Evolutionary conservation across 345 rosid species (phyloP).

Genomic region (Mallotus nudiflorus): DNA sequence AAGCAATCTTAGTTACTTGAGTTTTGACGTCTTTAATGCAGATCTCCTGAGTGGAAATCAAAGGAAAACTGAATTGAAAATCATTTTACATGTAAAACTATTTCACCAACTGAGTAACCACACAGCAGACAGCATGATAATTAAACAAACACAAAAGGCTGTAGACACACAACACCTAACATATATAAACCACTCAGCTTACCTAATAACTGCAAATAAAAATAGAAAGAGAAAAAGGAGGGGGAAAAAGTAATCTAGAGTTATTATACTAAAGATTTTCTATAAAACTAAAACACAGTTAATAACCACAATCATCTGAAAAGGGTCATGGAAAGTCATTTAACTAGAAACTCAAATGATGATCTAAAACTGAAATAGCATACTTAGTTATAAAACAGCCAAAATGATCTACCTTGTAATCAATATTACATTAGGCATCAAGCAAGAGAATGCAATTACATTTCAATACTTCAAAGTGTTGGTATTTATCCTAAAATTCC

Average conservation of each 20-base stretch:
- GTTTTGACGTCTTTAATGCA: not conserved
- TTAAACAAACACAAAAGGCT: not conserved
- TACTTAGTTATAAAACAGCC: not conserved
- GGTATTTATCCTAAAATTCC: not conserved
- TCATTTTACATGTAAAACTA: not conserved
- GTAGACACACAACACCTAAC: not conserved
- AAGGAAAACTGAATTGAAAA: not conserved
- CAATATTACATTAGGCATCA: not conserved
- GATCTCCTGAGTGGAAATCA: not conserved
- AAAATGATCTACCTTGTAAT: not conserved
- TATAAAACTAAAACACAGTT: not conserved
- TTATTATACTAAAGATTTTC: not conserved
- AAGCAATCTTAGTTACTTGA: not conserved
- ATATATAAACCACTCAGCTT: not conserved
- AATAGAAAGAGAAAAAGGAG: not conserved
- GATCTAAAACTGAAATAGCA: not conserved
- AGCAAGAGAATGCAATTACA: not conserved
- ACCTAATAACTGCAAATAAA: no score
- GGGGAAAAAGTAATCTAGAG: not conserved
- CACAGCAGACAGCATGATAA: no score
- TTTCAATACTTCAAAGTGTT: not conserved
- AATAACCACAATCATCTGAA: not conserved
- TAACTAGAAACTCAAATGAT: not conserved
- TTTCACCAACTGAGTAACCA: not conserved
- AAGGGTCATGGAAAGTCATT: not conserved